A percentile compares a stretch with the other conserved stretches of the same genome.
phyloP scores from a whole-genome alignment of 495 filamentous ascomycete genomes.

The Penicillium salamii region DNA sequence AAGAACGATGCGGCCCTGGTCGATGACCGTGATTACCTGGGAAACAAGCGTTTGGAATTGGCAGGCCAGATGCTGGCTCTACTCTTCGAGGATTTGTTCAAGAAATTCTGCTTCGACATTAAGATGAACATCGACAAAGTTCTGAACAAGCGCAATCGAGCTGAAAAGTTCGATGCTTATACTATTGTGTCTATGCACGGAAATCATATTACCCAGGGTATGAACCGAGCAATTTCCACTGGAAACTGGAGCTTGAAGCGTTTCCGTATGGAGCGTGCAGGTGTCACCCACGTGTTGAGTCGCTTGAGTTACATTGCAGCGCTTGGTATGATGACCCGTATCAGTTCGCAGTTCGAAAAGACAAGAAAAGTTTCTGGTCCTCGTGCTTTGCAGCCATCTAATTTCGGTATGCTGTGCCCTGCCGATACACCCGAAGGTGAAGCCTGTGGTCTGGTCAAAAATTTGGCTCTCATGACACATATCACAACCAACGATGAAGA shows the following conservation, averaged over 20 bases:
- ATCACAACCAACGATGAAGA: slow-evolving; percentile 96
- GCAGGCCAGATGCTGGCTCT: slow-evolving; percentile 93
- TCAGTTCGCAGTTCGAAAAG: slow-evolving; percentile 98
- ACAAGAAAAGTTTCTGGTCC: slow-evolving; percentile 93
- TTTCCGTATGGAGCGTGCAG: slow-evolving; percentile 97
- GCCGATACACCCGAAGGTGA: slow-evolving; percentile 99
- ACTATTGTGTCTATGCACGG: slow-evolving; percentile 72
- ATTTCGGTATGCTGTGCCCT: slow-evolving; percentile 95
- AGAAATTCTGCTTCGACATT: slow-evolving; percentile 82
- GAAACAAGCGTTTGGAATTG: slow-evolving; percentile 93
- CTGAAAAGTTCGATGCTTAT: slow-evolving; percentile 80
- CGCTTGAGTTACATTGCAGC: slow-evolving; percentile 94
- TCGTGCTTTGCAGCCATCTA: slow-evolving; percentile 91
- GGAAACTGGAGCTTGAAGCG: slow-evolving; percentile 97
- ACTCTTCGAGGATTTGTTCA: slow-evolving; percentile 96
- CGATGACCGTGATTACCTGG: slow-evolving; percentile 95
- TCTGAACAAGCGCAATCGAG: slow-evolving; percentile 82
- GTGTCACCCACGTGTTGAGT: slow-evolving; percentile 94
- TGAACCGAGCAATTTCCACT: slow-evolving; percentile 91
- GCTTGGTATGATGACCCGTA: slow-evolving; percentile 99
- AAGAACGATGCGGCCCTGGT: slow-evolving; percentile 82
- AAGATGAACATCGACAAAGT: slow-evolving; percentile 92
- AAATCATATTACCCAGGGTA: slow-evolving; percentile 79
- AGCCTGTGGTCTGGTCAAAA: slow-evolving; percentile 96
- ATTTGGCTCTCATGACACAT: slow-evolving; percentile 97